These are phyloP conservation scores for Zarea fungicola DNA, from an alignment of 2,329 filamentous ascomycete species.

Conservation along the genomic window DNA sequence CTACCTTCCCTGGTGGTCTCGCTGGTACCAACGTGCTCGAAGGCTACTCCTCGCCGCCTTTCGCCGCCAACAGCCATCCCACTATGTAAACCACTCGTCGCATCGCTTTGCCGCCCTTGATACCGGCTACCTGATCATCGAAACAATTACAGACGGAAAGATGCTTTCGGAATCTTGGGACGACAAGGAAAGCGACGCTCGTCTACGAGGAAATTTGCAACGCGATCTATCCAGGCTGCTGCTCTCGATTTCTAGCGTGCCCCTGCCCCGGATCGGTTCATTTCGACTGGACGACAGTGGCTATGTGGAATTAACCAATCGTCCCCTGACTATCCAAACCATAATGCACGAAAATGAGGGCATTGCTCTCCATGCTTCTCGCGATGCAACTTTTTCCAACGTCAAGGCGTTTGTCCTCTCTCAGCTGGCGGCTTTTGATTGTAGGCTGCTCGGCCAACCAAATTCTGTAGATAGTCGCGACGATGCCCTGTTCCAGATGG, in stretches of 20 bases:
- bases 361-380: neutral
- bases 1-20: neutral
- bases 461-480: constrained; percentile 5
- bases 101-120: neutral
- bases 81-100: neutral
- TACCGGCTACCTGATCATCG: neutral
- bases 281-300: constrained; percentile 23
- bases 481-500: constrained; percentile 21
- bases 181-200: constrained; percentile 4
- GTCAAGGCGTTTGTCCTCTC: neutral
- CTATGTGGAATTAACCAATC: constrained; percentile 29
- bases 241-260: constrained; percentile 23
- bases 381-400: neutral
- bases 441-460: neutral
- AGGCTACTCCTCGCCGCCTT: neutral
- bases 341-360: constrained; percentile 22
- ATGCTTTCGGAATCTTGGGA: constrained; percentile 19
- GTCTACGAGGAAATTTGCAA: neutral
- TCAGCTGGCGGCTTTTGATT: neutral
- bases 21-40: neutral
- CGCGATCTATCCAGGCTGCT: constrained; percentile 23
- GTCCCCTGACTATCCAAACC: constrained; percentile 27
- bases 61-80: neutral
- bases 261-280: constrained; percentile 24
- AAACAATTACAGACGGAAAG: constrained; percentile 1